phyloP scores from a whole-genome alignment of 371 early-diverging fungal species.

The Mortierella sp. region DNA sequence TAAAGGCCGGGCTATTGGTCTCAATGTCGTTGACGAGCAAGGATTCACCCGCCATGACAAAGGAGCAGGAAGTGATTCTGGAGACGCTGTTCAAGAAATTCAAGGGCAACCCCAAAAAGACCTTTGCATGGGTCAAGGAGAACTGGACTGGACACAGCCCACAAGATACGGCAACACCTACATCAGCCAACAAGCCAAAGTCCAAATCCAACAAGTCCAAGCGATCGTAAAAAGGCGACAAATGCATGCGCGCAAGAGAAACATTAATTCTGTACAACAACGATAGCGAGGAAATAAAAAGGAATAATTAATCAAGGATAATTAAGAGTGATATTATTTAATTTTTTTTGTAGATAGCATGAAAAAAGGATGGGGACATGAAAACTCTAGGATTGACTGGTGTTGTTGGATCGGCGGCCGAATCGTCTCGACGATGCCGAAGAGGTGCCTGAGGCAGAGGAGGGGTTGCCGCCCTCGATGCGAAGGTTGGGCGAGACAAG shows the following conservation, averaged over 20 bases:
- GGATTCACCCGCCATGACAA: conserved; percentile 5
- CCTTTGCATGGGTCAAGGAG: conserved; percentile 36
- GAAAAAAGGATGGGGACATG: neutral
- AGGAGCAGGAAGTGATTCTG: conserved; percentile 31
- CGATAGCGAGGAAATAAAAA: neutral
- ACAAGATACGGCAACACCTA: neutral
- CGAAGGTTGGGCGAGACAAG: conserved; percentile 53
- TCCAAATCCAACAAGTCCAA: conserved; percentile 21
- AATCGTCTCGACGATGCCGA: conserved; percentile 37
- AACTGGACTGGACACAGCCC: conserved; percentile 22
- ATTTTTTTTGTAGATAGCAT: neutral
- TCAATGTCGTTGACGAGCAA: conserved; percentile 17
- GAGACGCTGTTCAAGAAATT: conserved; percentile 23
- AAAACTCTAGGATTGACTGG: conserved; percentile 14
- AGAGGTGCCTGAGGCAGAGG: conserved; percentile 7
- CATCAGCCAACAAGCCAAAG: conserved; percentile 9
- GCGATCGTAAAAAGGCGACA: neutral
- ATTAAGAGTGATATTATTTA: neutral
- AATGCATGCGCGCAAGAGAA: neutral
- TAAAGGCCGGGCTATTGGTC: conserved; percentile 36
- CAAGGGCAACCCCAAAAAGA: conserved; percentile 41
- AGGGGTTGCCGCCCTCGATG: conserved; percentile 30
- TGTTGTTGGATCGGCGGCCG: conserved; percentile 38
- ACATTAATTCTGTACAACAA: conserved; percentile 4
- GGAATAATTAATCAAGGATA: no score